Base-by-base conservation (phyloP, 1,284 basidiomycete species). In the Papiliotrema laurentii region DNA sequence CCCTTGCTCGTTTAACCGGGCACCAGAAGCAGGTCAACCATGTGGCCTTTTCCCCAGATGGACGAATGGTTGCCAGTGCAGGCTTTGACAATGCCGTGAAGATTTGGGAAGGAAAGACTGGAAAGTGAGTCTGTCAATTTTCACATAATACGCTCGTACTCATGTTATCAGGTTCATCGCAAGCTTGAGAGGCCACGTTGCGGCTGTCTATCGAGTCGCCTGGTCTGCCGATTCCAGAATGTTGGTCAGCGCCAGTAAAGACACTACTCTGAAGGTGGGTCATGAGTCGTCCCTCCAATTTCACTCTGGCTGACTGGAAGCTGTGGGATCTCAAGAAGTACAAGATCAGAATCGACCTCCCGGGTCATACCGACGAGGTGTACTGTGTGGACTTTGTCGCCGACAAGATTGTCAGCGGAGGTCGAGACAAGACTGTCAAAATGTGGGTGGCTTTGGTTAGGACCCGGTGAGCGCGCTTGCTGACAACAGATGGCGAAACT, bases 351-450 rank as follows among this genome's bases (percentile, higher is more conserved):
- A 84, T 82, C 3, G 94, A 98, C 71, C 80, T 98, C 22, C 90
- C 93, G 0, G 96, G 94, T 3, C 96, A 98, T 68, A 88, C 87
- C 0, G 94, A 98, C 65, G 96, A 98, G 71, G 94, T 98, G 24
- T 97, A 97, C 75, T 98, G 94, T 66, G 94, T 98, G 19, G 92
- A 96, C 71, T 96, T 94, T 67, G 90, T 96, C 0, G 94, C 92
- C 1, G 94, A 98, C 76, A 97, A 97, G 72, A 83, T 97, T 27
- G 92, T 97, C 54, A 94, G 90, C 68, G 96, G 93, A 13, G 94
- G 96, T 0, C 68, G 79, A 42, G 81, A 83, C 58, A 78, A 78
- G 69, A 76, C 76, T 24, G 77, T 82, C 49, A 81, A 81, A 64
- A 81, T 82, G 75, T 79, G 63, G 70, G 76, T 70, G 6, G 16